Evolutionary conservation across 768 basidiomycete genomes (phyloP).

Genomic region (Boletus vinaceobasis): DNA sequence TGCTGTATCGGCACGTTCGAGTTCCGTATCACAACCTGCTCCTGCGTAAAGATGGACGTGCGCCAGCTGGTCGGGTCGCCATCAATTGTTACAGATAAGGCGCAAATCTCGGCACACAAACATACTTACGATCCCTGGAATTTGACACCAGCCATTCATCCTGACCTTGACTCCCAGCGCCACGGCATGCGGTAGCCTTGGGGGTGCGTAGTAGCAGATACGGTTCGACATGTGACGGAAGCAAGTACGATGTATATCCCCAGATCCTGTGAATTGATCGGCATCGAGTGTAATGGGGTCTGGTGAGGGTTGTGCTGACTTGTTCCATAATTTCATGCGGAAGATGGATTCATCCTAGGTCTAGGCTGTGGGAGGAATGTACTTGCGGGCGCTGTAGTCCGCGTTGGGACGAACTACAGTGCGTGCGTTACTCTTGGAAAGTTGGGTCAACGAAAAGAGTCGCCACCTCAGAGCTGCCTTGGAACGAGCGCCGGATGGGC

Average conservation of each 20-base stretch:
- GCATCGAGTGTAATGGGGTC: neutral
- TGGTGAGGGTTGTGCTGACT: neutral
- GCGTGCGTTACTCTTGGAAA: neutral
- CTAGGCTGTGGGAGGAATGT: neutral
- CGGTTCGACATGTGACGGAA: neutral
- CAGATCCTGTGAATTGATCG: neutral
- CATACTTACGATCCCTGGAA: conserved; percentile 6
- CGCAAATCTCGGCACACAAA: conserved; percentile 3
- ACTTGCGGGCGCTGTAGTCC: neutral
- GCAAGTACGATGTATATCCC: neutral
- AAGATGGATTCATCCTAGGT: neutral
- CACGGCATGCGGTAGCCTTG: neutral
- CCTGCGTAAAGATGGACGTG: neutral
- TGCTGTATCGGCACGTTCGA: neutral
- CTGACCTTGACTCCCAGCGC: neutral
- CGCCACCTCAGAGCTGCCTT: neutral
- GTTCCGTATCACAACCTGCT: neutral
- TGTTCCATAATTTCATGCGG: neutral
- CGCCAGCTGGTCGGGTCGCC: neutral
- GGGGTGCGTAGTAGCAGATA: neutral
- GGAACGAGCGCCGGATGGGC: neutral
- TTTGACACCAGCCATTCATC: neutral
- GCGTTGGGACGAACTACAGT: neutral
- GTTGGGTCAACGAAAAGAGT: neutral
- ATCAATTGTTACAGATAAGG: neutral